phyloP scores from a whole-genome alignment of 2,329 filamentous ascomycete species.

The Onygenales sp. region DNA sequence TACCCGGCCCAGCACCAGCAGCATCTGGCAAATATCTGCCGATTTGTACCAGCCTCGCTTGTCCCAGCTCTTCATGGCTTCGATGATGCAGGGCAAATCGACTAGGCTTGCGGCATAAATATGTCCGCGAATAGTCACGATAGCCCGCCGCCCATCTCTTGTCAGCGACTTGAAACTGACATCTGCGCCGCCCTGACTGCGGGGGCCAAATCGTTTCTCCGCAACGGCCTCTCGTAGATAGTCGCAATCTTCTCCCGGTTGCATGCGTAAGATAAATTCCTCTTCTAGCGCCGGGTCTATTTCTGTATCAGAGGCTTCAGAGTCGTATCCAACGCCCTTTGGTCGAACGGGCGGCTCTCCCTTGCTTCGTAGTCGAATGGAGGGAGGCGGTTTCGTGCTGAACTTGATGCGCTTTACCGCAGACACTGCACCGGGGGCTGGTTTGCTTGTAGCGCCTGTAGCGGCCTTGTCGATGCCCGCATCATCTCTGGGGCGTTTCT shows the following conservation, averaged over 20 bases:
- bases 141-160: constrained; percentile 59
- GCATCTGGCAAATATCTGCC: constrained; percentile 81
- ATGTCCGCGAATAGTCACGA: constrained; percentile 59
- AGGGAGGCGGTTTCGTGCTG: constrained; percentile 31
- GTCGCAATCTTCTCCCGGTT: constrained; percentile 75
- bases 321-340: constrained; percentile 87
- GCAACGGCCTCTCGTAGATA: constrained; percentile 68
- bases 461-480: not conserved
- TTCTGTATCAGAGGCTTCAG: constrained; percentile 86
- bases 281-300: constrained; percentile 80
- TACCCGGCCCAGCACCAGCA: constrained; percentile 64
- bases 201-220: constrained; percentile 65
- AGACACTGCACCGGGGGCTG: not conserved
- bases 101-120: constrained; percentile 71
- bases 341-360: constrained; percentile 60
- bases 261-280: constrained; percentile 81
- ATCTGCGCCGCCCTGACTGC: constrained; percentile 60
- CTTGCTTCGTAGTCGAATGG: constrained; percentile 53
- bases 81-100: constrained; percentile 76
- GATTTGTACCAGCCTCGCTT: constrained; percentile 80
- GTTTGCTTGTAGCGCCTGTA: not conserved
- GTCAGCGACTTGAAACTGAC: constrained; percentile 69
- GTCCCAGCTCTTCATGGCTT: constrained; percentile 91
- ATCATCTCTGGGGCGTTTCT: constrained; percentile 12
- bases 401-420: constrained; percentile 29